Base-by-base conservation (phyloP, 208 protist species). In the Acanthamoeba polyphaga region DNA sequence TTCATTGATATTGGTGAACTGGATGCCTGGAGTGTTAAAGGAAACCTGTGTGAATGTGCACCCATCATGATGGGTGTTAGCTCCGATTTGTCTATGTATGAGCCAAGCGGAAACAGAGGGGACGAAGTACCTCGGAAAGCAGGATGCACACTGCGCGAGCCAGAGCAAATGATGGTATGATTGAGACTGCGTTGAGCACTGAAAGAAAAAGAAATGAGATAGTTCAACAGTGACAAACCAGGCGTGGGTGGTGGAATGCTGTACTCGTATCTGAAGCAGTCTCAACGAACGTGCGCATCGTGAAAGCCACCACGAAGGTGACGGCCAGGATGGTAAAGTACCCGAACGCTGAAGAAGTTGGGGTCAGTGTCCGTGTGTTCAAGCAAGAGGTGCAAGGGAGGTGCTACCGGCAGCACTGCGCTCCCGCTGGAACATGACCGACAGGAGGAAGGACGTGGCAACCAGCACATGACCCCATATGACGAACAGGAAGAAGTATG, bases 381-480 rank as follows among this genome's bases (percentile, higher is more conserved):
- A 34, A 34, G 34, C 34, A 34, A 34, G 34, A 24, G 13, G 17
- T 22, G 32, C 22, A 80, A 13, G 12, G 13, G 43, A 82, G 15
- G 6, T 15, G 9, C 55, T 93, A 93, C 88, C 58, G 34, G 93
- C 24, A 2, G 70, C 94, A 7, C 66, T 93, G 19, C 29, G 80
- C 13, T 84, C 84, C 1, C 72, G 62, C 2, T 53, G 12, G 68
- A 95, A 95, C n/a, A 95, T 51, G 13, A 84, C 51, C n/a, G 78
- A 93, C 7, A 95, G 29, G 29, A 95, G 38, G 68, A 95, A 95
- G 38, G 84, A 13, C 60, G 68, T 90, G 29, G 82, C 78, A 13
- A 95, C 58, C 10, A 95, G 43, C 29, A 58, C 43, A 49, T 95
- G 94, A 19, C 94, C 94, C 82, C 78, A 95, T 1, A 94, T 94